Evolutionary conservation across 139 green algal genomes (phyloP), one percentile per base, ranked within the genome.

Genomic region (Asterochloris sp.): DNA sequence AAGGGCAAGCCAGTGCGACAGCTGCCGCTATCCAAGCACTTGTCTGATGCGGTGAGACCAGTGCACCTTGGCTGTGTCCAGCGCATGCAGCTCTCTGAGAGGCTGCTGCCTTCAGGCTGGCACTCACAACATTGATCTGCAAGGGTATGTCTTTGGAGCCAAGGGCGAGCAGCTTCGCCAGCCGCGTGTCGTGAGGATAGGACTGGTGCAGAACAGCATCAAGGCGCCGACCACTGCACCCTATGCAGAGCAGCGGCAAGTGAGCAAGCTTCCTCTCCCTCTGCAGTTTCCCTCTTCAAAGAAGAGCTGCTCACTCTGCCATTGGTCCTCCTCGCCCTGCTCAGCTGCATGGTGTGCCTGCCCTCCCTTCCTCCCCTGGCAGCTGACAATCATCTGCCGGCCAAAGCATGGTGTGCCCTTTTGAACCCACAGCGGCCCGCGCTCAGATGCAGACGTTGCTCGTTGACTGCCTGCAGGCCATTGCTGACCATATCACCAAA

Each of bases 181-280:
- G 8, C 92, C 96, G 8, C 87, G 95, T 0, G 61, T 95, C 12
- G 92, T 98, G 13, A 78, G 86, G 12, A 89, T 98, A n/a, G 96
- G 89, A 0, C 82, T 99, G 17, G 87, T 99, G 8, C 96, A 99
- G 80, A 93, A 99, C 78, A 81, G 85, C 26, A 96, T 97, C 47
- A 81, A 89, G 12, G 69, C 89, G 14, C 86, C 93, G 14, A 98
- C 96, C 47, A 94, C 91, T 24, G 93, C 91, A 12, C 96, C 96
- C 0, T 98, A 92, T 76, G 68, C 75, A 4, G 87, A 96, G 60
- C 96, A 99, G 82, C 88, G 86, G 19, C 71, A 90, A 84, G 90
- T 89, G 62, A 0, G 78, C 67, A 73, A 47, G 47, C 8, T 19
- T 28, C 23, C 19, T 63, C 11, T 21, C 47, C 11, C 0, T 80